Percentiles rank a stretch among this genome's conserved stretches.
Conservation (phyloP, 345 rosid genomes). For the Aquilaria sinensis region DNA sequence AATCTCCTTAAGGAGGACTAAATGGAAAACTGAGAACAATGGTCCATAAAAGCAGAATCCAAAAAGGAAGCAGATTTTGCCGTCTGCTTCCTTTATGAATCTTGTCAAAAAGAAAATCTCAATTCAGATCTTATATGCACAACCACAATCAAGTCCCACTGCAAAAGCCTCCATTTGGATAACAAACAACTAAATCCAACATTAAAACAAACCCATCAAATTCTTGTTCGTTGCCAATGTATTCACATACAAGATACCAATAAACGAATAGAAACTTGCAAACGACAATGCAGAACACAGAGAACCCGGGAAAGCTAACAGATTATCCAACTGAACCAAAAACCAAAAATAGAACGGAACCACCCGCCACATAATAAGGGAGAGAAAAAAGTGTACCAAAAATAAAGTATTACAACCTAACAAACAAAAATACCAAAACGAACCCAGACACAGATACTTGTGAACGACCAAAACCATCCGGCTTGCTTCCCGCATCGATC, state of each 20-base stretch:
- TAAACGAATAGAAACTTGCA: neutral
- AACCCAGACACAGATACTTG: conserved; percentile 10
- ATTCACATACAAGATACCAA: neutral
- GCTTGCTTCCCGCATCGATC: neutral
- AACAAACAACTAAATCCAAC: conserved; percentile 8
- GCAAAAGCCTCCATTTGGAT: neutral
- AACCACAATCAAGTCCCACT: conserved; percentile 1
- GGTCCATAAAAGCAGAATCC: conserved; percentile 18
- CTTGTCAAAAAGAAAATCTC: conserved; percentile 11
- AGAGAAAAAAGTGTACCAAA: conserved; percentile 2
- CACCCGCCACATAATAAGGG: neutral
- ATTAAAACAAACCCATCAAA: neutral
- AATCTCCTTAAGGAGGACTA: neutral
- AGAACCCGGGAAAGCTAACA: neutral
- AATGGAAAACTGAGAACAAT: conserved; percentile 2
- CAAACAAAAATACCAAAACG: conserved; percentile 8
- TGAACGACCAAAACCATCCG: conserved; percentile 11
- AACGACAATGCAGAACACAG: neutral
- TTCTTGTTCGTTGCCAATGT: too few relatives aligned
- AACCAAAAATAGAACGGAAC: neutral
- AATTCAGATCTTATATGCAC: conserved; percentile 15
- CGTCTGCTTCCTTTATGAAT: neutral
- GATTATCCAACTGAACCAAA: neutral
- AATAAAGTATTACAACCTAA: conserved; percentile 2
- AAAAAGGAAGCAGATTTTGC: conserved; percentile 11